Percentiles rank a stretch among this genome's conserved stretches.
Conservation (phyloP, 1,139 yeast genomes). For the Pichia sp. region DNA sequence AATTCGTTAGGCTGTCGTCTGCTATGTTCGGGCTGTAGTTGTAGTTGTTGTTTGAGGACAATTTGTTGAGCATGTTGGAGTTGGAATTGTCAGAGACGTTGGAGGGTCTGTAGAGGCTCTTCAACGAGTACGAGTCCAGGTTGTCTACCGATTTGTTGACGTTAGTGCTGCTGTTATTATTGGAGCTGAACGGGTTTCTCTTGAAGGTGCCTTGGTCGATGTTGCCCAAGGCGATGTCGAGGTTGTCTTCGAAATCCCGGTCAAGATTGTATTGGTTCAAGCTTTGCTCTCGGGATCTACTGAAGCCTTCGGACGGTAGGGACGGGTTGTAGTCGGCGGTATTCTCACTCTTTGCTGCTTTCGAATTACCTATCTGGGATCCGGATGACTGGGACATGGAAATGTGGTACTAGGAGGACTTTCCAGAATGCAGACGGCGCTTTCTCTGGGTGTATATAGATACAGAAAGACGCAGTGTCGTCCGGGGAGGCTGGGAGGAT, state of each 20-base stretch:
- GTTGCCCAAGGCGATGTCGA: conserved; percentile 32
- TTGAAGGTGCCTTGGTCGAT: conserved; percentile 18
- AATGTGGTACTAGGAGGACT: neutral
- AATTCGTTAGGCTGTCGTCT: neutral
- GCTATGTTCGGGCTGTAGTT: neutral
- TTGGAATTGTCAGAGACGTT: conserved; percentile 11
- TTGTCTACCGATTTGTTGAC: conserved; percentile 7
- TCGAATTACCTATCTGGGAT: conserved; percentile 8
- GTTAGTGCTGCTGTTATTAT: conserved; percentile 10
- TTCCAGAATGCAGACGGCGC: neutral
- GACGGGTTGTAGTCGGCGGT: neutral
- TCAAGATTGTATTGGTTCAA: conserved; percentile 29
- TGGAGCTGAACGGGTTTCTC: conserved; percentile 23
- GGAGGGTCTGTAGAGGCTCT: conserved; percentile 13
- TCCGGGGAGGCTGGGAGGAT: neutral
- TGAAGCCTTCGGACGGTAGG: neutral
- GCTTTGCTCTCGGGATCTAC: conserved; percentile 23
- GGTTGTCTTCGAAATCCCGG: conserved; percentile 32
- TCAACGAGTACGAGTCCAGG: conserved; percentile 16
- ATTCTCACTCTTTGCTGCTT: conserved; percentile 2
- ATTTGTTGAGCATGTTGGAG: conserved; percentile 9
- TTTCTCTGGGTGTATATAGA: neutral
- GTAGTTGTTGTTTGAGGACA: neutral
- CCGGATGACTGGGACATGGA: conserved; percentile 12
- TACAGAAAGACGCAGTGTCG: neutral